Conservation (phyloP, 2,329 filamentous ascomycete genomes). For the Cladophialophora exuberans region DNA sequence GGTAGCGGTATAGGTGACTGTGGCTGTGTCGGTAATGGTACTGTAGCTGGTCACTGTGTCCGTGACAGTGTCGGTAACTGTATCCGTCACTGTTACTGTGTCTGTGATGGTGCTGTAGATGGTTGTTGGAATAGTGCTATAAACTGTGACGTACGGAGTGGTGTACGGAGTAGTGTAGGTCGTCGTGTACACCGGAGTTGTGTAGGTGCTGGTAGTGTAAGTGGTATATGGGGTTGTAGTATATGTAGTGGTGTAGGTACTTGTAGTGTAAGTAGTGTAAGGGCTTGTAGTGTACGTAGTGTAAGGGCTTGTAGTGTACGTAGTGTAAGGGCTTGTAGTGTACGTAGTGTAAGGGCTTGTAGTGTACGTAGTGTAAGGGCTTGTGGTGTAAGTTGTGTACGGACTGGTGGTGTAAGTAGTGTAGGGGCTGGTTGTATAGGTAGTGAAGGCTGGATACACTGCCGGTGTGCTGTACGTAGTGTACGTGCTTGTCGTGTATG, state of each 20-base stretch:
- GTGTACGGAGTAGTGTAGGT: not conserved
- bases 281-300: not conserved
- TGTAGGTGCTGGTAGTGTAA: not conserved
- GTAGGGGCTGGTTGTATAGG: not conserved
- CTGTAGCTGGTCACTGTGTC: no score
- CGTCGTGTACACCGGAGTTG: not conserved
- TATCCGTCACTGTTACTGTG: not conserved
- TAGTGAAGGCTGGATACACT: not conserved
- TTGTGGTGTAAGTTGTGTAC: not conserved
- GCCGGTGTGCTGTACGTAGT: not conserved
- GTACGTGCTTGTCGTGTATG: not conserved
- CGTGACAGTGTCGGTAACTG: not conserved
- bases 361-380: not conserved
- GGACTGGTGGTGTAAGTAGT: not conserved
- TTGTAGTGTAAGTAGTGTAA: slow-evolving; percentile 1
- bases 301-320: not conserved
- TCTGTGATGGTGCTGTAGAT: not conserved
- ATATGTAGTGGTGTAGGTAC: not conserved
- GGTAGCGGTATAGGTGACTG: not conserved
- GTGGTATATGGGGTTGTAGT: not conserved
- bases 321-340: not conserved
- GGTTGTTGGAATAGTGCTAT: not conserved
- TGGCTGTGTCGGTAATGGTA: no score
- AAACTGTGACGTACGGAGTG: not conserved
- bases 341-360: not conserved